phyloP scores from a whole-genome alignment of 768 basidiomycete genomes.

The Pleurotus pulmonarius region DNA sequence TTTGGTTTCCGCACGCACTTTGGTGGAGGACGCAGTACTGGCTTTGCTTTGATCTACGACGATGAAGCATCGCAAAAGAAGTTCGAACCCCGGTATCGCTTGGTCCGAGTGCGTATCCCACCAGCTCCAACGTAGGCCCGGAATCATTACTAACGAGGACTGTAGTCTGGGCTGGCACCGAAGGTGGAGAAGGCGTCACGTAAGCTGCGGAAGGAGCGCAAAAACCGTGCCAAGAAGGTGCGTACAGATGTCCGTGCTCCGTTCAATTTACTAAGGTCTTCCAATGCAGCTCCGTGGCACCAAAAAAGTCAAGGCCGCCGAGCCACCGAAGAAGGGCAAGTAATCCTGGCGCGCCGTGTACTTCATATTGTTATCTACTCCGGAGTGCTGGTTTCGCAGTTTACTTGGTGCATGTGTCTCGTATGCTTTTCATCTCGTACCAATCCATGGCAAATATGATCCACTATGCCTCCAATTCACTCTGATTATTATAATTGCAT shows the following conservation, averaged over 20 bases:
- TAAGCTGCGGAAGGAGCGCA: conserved; percentile 98
- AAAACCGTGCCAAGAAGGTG: conserved; percentile 99
- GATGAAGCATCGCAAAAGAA: conserved; percentile 92
- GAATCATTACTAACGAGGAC: not conserved
- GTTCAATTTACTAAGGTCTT: not conserved
- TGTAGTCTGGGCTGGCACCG: conserved; percentile 58
- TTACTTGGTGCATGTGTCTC: conserved; percentile 11
- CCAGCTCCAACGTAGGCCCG: not conserved
- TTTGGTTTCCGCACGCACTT: conserved; percentile 96
- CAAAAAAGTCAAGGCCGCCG: conserved; percentile 91
- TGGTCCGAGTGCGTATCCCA: conserved; percentile 76
- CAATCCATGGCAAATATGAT: conserved; percentile 18
- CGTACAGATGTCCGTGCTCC: conserved; percentile 12
- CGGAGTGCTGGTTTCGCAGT: conserved; percentile 18
- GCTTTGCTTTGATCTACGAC: conserved; percentile 97
- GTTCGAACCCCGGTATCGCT: conserved; percentile 95
- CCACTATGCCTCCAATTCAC: conserved; percentile 12
- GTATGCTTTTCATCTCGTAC: conserved; percentile 17
- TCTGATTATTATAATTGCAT: conserved; percentile 32
- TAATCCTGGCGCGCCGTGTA: conserved; percentile 38
- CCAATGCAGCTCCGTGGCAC: conserved; percentile 80
- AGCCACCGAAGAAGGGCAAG: conserved; percentile 91
- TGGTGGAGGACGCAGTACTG: conserved; percentile 97
- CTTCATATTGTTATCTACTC: conserved; percentile 16
- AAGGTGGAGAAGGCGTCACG: conserved; percentile 92